Percentiles rank a stretch among this genome's conserved stretches.
phyloP scores from a whole-genome alignment of 176 grass and related monocot species.

The Oryza glaberrima region DNA sequence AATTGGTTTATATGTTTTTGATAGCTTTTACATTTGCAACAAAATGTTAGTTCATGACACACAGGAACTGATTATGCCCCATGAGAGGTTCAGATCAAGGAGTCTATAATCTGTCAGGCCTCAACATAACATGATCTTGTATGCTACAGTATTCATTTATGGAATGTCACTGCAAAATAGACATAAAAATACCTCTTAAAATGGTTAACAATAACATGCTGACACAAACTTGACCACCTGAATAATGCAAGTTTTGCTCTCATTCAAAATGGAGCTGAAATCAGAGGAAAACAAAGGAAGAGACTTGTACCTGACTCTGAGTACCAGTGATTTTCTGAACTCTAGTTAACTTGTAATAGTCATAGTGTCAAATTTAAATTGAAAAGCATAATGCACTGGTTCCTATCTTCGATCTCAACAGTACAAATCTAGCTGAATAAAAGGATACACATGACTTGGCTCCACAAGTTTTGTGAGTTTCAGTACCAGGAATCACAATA shows the following conservation, averaged over 20 bases:
- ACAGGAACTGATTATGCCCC: background rate
- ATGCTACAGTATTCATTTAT: background rate
- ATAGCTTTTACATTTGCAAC: background rate
- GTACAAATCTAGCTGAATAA: background rate
- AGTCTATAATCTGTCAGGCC: background rate
- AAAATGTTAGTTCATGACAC: background rate
- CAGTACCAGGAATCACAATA: background rate
- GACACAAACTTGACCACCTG: background rate
- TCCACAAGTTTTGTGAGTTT: background rate
- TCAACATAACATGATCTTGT: background rate
- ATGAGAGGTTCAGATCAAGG: background rate
- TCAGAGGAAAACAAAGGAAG: background rate
- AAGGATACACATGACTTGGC: background rate
- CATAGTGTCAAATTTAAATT: background rate
- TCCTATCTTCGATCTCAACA: slow-evolving; percentile 10
- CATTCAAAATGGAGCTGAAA: slow-evolving; percentile 6
- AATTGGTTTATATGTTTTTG: background rate
- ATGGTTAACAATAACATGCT: background rate
- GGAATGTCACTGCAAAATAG: background rate
- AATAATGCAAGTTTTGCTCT: background rate
- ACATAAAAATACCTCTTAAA: slow-evolving; percentile 3
- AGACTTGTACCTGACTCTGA: background rate
- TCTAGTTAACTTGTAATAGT: background rate
- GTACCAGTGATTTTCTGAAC: background rate
- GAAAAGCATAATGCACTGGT: slow-evolving; percentile 13